These are phyloP conservation scores for Solanum commersonii DNA, from an alignment of 257 asterid species.

Conservation along the genomic window DNA sequence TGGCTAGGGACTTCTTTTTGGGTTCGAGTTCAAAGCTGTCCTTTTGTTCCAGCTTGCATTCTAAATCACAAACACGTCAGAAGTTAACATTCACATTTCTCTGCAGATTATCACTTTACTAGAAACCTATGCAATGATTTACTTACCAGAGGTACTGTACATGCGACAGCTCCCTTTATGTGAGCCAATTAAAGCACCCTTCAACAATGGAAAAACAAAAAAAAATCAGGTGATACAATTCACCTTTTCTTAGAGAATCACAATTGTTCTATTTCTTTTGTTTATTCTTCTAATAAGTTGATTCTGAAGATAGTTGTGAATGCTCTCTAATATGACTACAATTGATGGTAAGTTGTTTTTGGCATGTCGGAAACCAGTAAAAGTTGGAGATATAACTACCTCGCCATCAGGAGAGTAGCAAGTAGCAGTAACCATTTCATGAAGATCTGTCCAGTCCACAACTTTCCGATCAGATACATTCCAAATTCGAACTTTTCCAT, in stretches of 20 bases:
- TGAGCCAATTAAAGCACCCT: conserved; percentile 56
- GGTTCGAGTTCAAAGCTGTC: conserved; percentile 33
- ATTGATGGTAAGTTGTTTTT: not conserved
- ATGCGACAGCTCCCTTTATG: conserved; percentile 54
- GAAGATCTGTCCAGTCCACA: conserved; percentile 60
- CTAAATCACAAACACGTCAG: conserved; percentile 12
- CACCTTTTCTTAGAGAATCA: not conserved
- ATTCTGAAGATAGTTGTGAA: not conserved
- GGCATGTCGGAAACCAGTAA: not conserved
- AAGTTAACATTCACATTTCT: conserved; percentile 1
- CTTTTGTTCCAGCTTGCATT: conserved; percentile 40
- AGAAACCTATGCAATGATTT: not conserved
- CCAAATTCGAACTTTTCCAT: conserved; percentile 75
- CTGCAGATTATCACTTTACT: not conserved
- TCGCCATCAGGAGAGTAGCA: conserved; percentile 69
- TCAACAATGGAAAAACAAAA: not conserved
- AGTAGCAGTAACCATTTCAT: conserved; percentile 67
- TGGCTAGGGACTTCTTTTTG: conserved; percentile 44
- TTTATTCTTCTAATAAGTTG: not conserved
- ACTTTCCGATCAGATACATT: conserved; percentile 50
- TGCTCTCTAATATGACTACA: conserved; percentile 6
- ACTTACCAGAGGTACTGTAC: conserved; percentile 38
- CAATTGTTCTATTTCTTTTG: not conserved
- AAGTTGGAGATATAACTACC: conserved; percentile 17
- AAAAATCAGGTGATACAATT: not conserved